Evolutionary conservation across 176 grass and related monocot genomes (phyloP), one percentile per base, ranked within the genome.

Genomic region (Echinochloa phyllopogon): DNA sequence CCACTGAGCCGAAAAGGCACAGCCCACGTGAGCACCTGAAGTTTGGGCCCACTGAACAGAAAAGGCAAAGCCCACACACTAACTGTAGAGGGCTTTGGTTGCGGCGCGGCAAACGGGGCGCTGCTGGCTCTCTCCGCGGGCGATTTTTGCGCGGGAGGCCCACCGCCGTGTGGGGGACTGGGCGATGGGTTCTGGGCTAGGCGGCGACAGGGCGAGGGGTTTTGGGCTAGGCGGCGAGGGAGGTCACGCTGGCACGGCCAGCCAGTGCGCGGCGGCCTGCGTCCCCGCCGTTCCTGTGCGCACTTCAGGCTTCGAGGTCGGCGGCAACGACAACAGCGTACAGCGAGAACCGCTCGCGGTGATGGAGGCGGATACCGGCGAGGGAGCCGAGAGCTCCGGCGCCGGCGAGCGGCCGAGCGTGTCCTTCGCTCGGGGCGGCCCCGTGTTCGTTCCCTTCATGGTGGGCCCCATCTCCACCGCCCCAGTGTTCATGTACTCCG

Each of bases 371-470:
- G 69, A 20, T 11, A 83, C 36, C 10, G 82, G 10, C 2, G 87
- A 80, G 81, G 92, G 74, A 59, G 71, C 57, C 72, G 89, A 80
- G 86, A 62, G 75, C 74, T 86, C 80, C 17, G 13, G 59, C 49
- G 80, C 33, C 68, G 80, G 69, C 20, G 84, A 87, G 75, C 78
- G 58, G 72, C 65, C 65, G 56, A 41, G 80, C 38, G 56, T 87
- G 51, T 89, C 85, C 29, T 98, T 94, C 24, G 93, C 96, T 3
- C 87, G 85, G 10, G 96, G 93, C 33, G 96, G 96, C 0, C 96
- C 93, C 41, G 85, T 98, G 77, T 98, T 93, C 74, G 76, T 85
- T 23, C 91, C 93, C 47, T 89, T 76, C 53, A 71, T 95, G 84
- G 85, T 94, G 43, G 85, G 96, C 13, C 91, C 89, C 42, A 37